Conservation (phyloP, 352 stramenopile species). For the Phytopythium mirpurense region DNA sequence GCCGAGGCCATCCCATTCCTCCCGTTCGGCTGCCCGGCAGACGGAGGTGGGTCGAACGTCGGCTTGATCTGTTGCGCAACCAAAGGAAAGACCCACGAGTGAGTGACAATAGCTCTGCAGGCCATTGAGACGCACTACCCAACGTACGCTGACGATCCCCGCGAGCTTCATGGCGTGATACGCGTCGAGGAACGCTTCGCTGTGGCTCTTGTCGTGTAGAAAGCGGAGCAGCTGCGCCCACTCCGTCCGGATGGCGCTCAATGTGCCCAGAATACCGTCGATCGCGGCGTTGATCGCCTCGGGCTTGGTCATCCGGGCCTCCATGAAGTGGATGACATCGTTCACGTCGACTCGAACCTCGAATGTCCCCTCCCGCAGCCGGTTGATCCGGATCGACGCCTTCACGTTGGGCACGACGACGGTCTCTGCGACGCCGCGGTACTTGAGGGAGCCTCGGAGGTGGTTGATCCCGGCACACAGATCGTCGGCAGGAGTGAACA, state of each 20-base stretch:
- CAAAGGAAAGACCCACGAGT: slow-evolving; percentile 6
- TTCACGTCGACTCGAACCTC: slow-evolving; percentile 65
- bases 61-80: slow-evolving; percentile 29
- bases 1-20: not conserved
- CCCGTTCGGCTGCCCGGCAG: slow-evolving; percentile 2
- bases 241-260: slow-evolving; percentile 41
- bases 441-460: slow-evolving; percentile 60
- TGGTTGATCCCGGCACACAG: slow-evolving; percentile 52
- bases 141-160: slow-evolving; percentile 59
- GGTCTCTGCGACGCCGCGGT: slow-evolving; percentile 34
- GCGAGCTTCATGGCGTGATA: slow-evolving; percentile 60
- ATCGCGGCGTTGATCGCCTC: slow-evolving; percentile 65
- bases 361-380: slow-evolving; percentile 47
- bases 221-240: slow-evolving; percentile 76
- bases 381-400: slow-evolving; percentile 61
- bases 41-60: slow-evolving; percentile 23
- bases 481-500: slow-evolving; percentile 64
- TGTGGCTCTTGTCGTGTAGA: slow-evolving; percentile 56
- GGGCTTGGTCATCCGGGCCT: slow-evolving; percentile 31
- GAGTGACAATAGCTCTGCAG: not conserved
- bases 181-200: slow-evolving; percentile 39
- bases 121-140: not conserved
- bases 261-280: slow-evolving; percentile 42
- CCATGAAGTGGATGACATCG: slow-evolving; percentile 46
- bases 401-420: slow-evolving; percentile 60